A percentile compares a stretch with the other conserved stretches of the same genome.
Conservation (phyloP, 306 rosid species). For the Delonix regia region DNA sequence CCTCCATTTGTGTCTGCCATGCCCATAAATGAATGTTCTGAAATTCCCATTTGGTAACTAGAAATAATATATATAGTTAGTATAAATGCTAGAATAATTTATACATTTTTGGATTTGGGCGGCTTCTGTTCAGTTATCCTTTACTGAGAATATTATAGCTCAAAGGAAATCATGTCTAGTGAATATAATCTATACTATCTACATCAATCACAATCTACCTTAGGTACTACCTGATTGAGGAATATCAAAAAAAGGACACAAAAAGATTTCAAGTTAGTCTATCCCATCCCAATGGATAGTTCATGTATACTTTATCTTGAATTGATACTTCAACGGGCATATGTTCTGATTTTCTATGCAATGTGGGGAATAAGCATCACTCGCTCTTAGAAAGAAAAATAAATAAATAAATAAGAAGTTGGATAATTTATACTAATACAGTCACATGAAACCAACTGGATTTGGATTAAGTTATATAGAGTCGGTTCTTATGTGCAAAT, state of each 20-base stretch:
- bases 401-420: too few relatives aligned
- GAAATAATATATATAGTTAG: background rate
- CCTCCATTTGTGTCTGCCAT: slow-evolving; percentile 11
- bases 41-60: slow-evolving; percentile 4
- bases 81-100: background rate
- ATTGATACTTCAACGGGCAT: slow-evolving; percentile 19
- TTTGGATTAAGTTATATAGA: background rate
- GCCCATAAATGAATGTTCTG: slow-evolving; percentile 22
- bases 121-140: background rate
- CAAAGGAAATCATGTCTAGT: too few relatives aligned
- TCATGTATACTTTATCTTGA: background rate
- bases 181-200: background rate
- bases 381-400: background rate
- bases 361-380: slow-evolving; percentile 18
- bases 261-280: background rate
- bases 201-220: slow-evolving; percentile 33
- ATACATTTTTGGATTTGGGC: background rate
- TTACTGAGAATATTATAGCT: background rate
- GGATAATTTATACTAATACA: background rate
- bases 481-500: too few relatives aligned
- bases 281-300: background rate
- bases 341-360: background rate
- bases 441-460: background rate
- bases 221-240: background rate
- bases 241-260: background rate